Evolutionary conservation across 2,329 filamentous ascomycete species (phyloP), one percentile per base, ranked within the genome.

Genomic region (Alternaria conjuncta): DNA sequence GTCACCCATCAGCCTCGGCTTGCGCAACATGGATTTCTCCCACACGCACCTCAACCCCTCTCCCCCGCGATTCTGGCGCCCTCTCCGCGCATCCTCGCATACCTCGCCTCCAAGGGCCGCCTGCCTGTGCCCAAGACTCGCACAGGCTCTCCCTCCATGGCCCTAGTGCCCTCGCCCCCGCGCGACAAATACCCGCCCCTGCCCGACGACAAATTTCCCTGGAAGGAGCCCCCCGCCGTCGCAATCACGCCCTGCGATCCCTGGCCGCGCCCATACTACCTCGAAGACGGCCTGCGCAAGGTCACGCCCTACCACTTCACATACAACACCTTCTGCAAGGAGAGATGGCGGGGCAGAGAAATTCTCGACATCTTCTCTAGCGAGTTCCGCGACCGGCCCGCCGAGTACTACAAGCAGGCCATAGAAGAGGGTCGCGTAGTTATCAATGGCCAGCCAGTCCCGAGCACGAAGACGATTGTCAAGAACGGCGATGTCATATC

Each of bases 291-390:
- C 9, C 83, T 99, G 65, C 90, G 94, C 55, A 90, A 93, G 67
- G 91, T 97, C 30, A 86, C 86, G 46, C 95, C 95, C 4, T 98
- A 99, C 78, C 89, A 96, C 78, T 97, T 87, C 79, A 97, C 94
- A 3, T 97, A 97, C 84, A 96, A 97, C 77, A 97, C 95, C 0
- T 93, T 89, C 82, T 96, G 92, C 84, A 99, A 98, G 82, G 87
- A 97, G 82, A 87, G 96, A 79, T 99, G 96, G 96, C 88, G 95
- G 58, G 92, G 90, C 30, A 86, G 93, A 41, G 86, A 87, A 64
- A 83, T 99, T 50, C 84, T 97, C 55, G 93, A 97, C 51, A 92
- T 99, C 51, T 99, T 97, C 80, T 86, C 90, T 47, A 90, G 90
- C 76, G 96, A 99, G 80, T 99, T 99, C 78, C 89, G 96, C 71